Conservation (phyloP, 495 filamentous ascomycete species). For the Penicillium macrosclerotiorum region DNA sequence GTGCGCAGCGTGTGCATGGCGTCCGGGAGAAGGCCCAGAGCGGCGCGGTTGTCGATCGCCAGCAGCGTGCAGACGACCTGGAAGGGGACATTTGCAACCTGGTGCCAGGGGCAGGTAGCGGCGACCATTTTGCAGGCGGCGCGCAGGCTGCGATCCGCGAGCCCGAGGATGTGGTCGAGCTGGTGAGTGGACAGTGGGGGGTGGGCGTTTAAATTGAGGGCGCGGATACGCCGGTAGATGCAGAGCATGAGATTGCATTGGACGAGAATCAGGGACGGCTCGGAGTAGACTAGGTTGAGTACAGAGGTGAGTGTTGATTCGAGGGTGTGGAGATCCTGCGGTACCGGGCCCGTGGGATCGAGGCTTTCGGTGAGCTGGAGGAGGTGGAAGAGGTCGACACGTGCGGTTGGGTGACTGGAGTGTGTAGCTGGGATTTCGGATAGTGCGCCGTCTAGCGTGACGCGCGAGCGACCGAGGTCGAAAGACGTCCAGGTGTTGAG, state of each 20-base stretch:
- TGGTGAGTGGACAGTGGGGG: conserved; percentile 27
- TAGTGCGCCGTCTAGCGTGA: conserved; percentile 42
- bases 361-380: conserved; percentile 46
- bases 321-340: conserved; percentile 34
- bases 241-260: conserved; percentile 54
- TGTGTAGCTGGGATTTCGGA: conserved; percentile 24
- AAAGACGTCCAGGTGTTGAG: conserved; percentile 53
- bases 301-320: conserved; percentile 36
- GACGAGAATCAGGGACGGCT: conserved; percentile 39
- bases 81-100: conserved; percentile 53
- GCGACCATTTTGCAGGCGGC: conserved; percentile 41
- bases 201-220: conserved; percentile 39
- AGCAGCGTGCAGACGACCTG: conserved; percentile 54
- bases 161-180: conserved; percentile 35
- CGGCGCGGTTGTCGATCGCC: conserved; percentile 49
- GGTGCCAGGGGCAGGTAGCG: conserved; percentile 49
- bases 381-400: conserved; percentile 38
- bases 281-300: conserved; percentile 34
- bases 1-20: conserved; percentile 51
- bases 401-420: conserved; percentile 5
- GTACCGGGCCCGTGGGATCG: conserved; percentile 36
- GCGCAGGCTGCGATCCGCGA: conserved; percentile 32
- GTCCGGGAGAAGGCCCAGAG: conserved; percentile 43
- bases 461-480: conserved; percentile 52
- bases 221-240: conserved; percentile 50